Percentiles rank a stretch among this genome's conserved stretches.
phyloP scores from a whole-genome alignment of 2,329 filamentous ascomycete genomes.

The Phoma sp. region DNA sequence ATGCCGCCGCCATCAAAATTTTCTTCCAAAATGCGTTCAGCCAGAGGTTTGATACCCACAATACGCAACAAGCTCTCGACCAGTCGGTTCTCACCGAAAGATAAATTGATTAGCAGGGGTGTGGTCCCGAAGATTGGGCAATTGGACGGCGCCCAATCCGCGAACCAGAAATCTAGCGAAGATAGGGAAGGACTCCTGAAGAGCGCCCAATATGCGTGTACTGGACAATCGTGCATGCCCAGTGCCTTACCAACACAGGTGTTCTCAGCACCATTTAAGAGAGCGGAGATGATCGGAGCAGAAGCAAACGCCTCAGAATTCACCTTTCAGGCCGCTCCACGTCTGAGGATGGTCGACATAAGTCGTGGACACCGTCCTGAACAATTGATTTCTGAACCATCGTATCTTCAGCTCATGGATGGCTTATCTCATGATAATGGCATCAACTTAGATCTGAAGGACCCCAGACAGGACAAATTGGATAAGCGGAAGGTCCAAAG shows the following conservation, averaged over 20 bases:
- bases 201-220: too few species aligned
- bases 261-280: conserved; percentile 6
- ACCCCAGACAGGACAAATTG: conserved; percentile 27
- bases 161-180: too few species aligned
- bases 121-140: too few species aligned
- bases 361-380: conserved; percentile 1
- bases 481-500: not conserved
- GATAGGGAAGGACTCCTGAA: too few species aligned
- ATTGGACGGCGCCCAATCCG: too few species aligned
- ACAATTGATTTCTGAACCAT: conserved; percentile 29
- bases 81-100: conserved; percentile 10
- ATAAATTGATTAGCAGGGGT: not conserved
- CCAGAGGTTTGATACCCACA: conserved; percentile 33
- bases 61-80: conserved; percentile 32
- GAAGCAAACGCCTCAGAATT: conserved; percentile 19
- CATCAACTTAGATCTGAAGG: conserved; percentile 34
- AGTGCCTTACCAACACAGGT: not conserved
- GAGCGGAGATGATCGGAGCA: conserved; percentile 8
- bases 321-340: conserved; percentile 28
- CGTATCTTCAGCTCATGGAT: conserved; percentile 43
- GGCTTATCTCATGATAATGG: conserved; percentile 28
- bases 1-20: conserved; percentile 49
- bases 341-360: conserved; percentile 13
- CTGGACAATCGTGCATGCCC: too few species aligned
- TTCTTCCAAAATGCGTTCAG: conserved; percentile 33